Conservation (phyloP, 2,329 filamentous ascomycete species). For the Colletotrichum orchidophilum region DNA sequence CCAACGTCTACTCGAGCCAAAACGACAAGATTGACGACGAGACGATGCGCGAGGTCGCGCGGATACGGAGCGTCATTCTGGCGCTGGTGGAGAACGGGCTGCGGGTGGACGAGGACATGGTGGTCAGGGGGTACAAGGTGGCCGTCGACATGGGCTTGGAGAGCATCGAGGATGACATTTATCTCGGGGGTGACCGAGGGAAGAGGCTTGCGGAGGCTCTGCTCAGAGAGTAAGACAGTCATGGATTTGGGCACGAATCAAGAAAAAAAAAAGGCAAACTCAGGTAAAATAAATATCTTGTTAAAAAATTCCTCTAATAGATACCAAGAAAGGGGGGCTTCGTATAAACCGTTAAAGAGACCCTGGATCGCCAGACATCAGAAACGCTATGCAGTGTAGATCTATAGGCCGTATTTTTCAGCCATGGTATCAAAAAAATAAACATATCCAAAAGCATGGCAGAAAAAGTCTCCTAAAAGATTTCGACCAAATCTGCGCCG, state of each 20-base stretch:
- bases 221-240: constrained; percentile 18
- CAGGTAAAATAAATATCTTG: constrained; percentile 1
- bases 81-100: constrained; percentile 84
- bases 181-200: constrained; percentile 67
- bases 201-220: constrained; percentile 58
- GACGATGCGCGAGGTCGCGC: constrained; percentile 87
- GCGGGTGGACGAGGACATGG: constrained; percentile 89
- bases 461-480: not conserved
- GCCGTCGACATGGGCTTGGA: constrained; percentile 78
- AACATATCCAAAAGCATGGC: constrained; percentile 3
- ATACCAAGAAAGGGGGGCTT: constrained; percentile 12
- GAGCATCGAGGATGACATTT: constrained; percentile 67
- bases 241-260: not conserved
- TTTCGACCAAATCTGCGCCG: constrained; percentile 72
- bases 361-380: constrained; percentile 26
- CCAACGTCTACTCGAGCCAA: constrained; percentile 91
- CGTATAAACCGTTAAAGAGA: constrained; percentile 9
- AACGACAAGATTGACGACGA: constrained; percentile 84
- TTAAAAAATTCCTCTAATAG: constrained; percentile 17
- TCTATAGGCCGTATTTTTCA: constrained; percentile 23
- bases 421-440: constrained; percentile 31
- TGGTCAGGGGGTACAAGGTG: constrained; percentile 83
- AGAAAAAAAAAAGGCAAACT: not conserved
- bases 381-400: constrained; percentile 31
- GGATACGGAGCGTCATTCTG: constrained; percentile 82